Evolutionary conservation across 2,329 filamentous ascomycete species (phyloP), one percentile per base, ranked within the genome.

Genomic region (Aspergillus oerlinghausenensis): DNA sequence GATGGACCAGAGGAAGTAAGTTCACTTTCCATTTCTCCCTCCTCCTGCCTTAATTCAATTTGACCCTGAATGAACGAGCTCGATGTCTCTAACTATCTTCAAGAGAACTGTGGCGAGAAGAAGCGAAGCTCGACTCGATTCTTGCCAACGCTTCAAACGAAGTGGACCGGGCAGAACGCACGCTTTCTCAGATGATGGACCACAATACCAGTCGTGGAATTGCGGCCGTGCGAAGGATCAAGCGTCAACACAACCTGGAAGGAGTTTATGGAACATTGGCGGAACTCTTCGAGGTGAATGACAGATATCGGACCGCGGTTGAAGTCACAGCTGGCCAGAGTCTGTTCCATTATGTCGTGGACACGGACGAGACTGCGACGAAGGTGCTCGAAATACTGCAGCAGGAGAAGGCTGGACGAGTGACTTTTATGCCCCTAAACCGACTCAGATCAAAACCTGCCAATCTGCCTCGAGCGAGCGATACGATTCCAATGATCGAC

Each of bases 311-410:
- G 59, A 86, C 92, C 10, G 91, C 94, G 1, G 88, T 95, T 9
- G 94, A 99, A 75, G 91, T 96, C 65, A 94, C 92, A 52, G 94
- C 93, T 2, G 94, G 94, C 19, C 88, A 87, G 61, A 96, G 91
- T 70, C 81, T 99, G 8, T 99, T 99, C 76, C 91, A 99, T 74
- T 96, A 96, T 63, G 87, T 99, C 10, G 93, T 97, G 47, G 93
- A 99, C 71, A 93, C 88, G 51, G 91, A 95, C 59, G 85, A 89
- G 43, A 97, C 92, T 0, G 92, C 92, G 0, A 91, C 90, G 1
- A 84, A 85, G 63, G 84, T 97, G 35, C 85, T 94, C 47, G 88
- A 93, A 63, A 83, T 86, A 14, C 80, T 99, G 28, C 88, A 92
- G 70, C 87, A 86, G 62, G 86, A 90, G 63, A 88, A 86, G 59